These are phyloP conservation scores for Aspergillus chevalieri DNA, from an alignment of 2,329 filamentous ascomycete species.

Conservation along the genomic window DNA sequence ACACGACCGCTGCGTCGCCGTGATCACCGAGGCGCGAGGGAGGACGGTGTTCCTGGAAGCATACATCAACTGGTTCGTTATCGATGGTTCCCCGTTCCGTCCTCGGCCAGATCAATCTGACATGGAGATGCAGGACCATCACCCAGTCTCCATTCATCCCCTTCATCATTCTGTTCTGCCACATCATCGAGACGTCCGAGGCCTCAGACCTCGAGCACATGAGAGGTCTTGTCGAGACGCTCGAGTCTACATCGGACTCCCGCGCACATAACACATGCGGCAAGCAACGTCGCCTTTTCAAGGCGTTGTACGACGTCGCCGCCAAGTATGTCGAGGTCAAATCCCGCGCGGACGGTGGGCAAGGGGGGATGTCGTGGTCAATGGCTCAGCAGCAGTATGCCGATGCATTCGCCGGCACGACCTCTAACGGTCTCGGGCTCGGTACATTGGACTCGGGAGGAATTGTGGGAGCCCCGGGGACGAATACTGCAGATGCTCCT, in stretches of 20 bases:
- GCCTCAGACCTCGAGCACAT: conserved; percentile 7
- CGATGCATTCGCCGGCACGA: neutral
- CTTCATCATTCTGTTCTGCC: conserved; percentile 12
- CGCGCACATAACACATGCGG: neutral
- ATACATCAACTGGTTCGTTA: conserved; percentile 7
- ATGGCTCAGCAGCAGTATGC: neutral
- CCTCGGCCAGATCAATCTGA: neutral
- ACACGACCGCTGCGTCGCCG: conserved; percentile 6
- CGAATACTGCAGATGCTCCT: neutral
- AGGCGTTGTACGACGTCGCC: conserved; percentile 8
- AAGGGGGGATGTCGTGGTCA: neutral
- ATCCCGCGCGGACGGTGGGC: neutral
- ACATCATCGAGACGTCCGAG: conserved; percentile 9
- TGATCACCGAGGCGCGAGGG: conserved; percentile 3
- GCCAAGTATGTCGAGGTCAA: conserved; percentile 7
- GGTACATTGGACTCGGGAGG: neutral
- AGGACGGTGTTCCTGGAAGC: conserved; percentile 3
- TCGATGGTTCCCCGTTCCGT: neutral
- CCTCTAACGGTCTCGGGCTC: neutral
- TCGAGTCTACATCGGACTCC: conserved; percentile 1
- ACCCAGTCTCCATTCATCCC: conserved; percentile 9
- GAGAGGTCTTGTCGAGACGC: conserved; percentile 5
- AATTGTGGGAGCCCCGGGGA: neutral
- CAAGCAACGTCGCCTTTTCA: conserved; percentile 9
- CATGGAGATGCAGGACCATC: neutral